phyloP scores from a whole-genome alignment of 257 asterid species.

The Ligustrum vulgare region DNA sequence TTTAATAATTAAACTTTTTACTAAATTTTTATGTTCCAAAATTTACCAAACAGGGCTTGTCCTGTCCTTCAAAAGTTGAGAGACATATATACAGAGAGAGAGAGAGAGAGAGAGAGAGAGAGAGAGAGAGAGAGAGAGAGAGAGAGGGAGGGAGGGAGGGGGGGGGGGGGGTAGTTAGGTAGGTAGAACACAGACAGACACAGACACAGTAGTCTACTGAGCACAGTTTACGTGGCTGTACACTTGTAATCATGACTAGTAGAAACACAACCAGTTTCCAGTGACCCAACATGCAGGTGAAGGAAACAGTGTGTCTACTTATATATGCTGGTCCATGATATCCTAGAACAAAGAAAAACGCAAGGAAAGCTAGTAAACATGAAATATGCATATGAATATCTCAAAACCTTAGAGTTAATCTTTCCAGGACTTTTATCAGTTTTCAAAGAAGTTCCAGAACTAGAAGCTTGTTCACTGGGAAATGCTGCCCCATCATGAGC shows the following conservation, averaged over 20 bases:
- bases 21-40: neutral
- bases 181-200: no score
- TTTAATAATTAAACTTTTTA: neutral
- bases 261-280: neutral
- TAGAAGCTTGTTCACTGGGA: slow-evolving; percentile 50
- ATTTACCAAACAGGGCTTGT: neutral
- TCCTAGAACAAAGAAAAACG: neutral
- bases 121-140: neutral
- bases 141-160: neutral
- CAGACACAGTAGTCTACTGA: neutral
- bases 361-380: neutral
- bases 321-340: neutral
- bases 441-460: slow-evolving; percentile 47
- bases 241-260: neutral
- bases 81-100: neutral
- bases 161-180: no score
- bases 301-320: neutral
- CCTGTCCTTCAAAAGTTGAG: neutral
- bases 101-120: neutral
- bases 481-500: slow-evolving; percentile 93
- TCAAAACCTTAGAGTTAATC: slow-evolving; percentile 53
- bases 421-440: slow-evolving; percentile 49
- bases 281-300: neutral
- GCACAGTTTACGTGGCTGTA: neutral
- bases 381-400: neutral